A percentile compares a stretch with the other conserved stretches of the same genome.
These are phyloP conservation scores for Chlorella vulgaris DNA, from an alignment of 139 green algal species.

Conservation along the genomic window DNA sequence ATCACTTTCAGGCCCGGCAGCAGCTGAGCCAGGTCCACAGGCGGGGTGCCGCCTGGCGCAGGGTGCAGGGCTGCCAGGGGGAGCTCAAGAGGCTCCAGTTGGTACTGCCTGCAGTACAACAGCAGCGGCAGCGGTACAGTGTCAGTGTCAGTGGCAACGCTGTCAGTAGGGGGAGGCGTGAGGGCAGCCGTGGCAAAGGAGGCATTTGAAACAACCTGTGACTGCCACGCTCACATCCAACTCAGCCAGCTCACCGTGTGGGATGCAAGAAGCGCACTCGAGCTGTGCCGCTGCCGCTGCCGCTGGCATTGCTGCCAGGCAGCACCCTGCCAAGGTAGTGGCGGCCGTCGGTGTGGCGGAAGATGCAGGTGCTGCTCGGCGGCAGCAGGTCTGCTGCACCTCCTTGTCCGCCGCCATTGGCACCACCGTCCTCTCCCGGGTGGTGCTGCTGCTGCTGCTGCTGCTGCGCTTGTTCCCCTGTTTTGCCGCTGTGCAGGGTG, in stretches of 20 bases:
- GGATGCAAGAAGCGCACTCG: neutral
- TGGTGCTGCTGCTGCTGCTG: neutral
- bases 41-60: neutral
- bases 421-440: neutral
- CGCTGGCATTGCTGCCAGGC: neutral
- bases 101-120: neutral
- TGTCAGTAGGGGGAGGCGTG: neutral
- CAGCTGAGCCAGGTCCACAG: neutral
- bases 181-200: neutral
- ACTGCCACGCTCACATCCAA: too few relatives aligned
- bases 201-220: too few relatives aligned
- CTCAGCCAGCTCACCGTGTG: neutral
- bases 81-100: conserved; percentile 6
- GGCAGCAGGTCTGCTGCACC: neutral
- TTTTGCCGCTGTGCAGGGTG: neutral
- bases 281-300: neutral
- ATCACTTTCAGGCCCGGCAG: neutral
- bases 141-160: neutral
- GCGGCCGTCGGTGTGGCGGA: conserved; percentile 23
- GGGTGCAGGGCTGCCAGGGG: neutral
- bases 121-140: neutral
- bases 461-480: neutral
- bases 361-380: neutral
- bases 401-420: neutral
- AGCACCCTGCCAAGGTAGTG: conserved; percentile 13